These are phyloP conservation scores for Floccularia luteovirens DNA, from an alignment of 768 basidiomycete genomes.

Conservation along the genomic window DNA sequence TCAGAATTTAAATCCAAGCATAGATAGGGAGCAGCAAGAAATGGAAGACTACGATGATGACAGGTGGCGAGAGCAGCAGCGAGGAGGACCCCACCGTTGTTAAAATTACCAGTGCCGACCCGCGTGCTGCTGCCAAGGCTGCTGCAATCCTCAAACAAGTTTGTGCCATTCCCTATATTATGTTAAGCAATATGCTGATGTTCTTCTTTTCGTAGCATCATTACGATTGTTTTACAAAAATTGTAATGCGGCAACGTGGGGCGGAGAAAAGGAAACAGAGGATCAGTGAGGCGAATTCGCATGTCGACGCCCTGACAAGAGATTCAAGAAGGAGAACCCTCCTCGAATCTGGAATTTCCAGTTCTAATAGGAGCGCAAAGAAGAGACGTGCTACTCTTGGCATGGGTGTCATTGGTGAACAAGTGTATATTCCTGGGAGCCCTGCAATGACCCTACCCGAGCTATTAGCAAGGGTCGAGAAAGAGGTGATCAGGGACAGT, in stretches of 20 bases:
- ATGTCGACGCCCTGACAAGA: conserved; percentile 22
- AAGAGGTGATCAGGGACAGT: conserved; percentile 23
- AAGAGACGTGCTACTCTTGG: conserved; percentile 23
- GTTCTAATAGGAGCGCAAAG: conserved; percentile 12
- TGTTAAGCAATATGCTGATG: too few relatives aligned
- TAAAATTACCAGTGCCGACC: conserved; percentile 80
- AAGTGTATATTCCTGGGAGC: conserved; percentile 47
- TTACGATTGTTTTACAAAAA: conserved; percentile 72
- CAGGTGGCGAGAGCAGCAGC: conserved; percentile 19
- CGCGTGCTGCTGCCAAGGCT: conserved; percentile 83
- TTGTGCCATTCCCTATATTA: conserved; percentile 11
- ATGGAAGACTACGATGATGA: conserved; percentile 20
- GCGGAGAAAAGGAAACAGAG: conserved; percentile 20
- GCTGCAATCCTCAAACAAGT: conserved; percentile 90
- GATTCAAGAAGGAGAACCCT: conserved; percentile 26
- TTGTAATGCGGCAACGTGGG: conserved; percentile 20
- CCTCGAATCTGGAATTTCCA: conserved; percentile 23
- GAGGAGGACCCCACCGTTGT: conserved; percentile 53
- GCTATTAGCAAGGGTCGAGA: conserved; percentile 53
- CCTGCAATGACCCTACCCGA: conserved; percentile 46
- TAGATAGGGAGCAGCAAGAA: neutral
- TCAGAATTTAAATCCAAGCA: neutral
- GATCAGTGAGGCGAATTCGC: conserved; percentile 20
- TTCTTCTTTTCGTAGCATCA: conserved; percentile 48
- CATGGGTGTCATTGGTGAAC: conserved; percentile 40